Percentiles rank a stretch among this genome's conserved stretches.
Evolutionary conservation across 2,329 filamentous ascomycete genomes (phyloP).

Genomic region (Penicillium sp.): DNA sequence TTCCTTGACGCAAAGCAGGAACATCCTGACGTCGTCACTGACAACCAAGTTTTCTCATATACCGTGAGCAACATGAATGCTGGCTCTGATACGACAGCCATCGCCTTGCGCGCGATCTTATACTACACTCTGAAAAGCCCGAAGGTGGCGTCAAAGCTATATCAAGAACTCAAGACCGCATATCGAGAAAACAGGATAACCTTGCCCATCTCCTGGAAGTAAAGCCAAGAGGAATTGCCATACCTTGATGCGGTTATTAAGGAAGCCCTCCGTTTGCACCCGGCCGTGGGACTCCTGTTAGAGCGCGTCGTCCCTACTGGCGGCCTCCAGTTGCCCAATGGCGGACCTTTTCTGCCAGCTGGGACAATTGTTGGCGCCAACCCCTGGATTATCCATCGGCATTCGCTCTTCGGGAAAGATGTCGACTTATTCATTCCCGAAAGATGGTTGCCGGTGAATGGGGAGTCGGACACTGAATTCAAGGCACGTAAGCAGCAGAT

Average conservation of each 20-base stretch:
- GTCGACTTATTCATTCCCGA: constrained; percentile 21
- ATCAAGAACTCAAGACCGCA: constrained; percentile 46
- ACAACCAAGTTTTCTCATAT: constrained; percentile 27
- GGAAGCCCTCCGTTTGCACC: constrained; percentile 27
- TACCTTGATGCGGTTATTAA: constrained; percentile 31
- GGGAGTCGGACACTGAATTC: constrained; percentile 15
- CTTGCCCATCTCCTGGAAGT: constrained; percentile 22
- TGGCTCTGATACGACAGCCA: constrained; percentile 36
- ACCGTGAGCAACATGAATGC: constrained; percentile 30
- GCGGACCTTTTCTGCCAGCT: constrained; percentile 19
- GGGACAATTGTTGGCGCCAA: constrained; percentile 34
- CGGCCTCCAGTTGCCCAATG: constrained; percentile 21
- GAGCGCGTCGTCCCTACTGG: constrained; percentile 23
- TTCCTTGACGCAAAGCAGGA: constrained; percentile 28
- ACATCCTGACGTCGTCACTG: constrained; percentile 23
- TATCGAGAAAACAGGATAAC: constrained; percentile 11
- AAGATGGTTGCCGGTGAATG: constrained; percentile 20
- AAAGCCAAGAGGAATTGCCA: constrained; percentile 24
- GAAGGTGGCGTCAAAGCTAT: constrained; percentile 37
- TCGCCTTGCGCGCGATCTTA: constrained; percentile 30
- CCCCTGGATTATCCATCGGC: constrained; percentile 30
- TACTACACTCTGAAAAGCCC: constrained; percentile 31
- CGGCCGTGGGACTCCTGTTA: constrained; percentile 21
- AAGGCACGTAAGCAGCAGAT: constrained; percentile 17
- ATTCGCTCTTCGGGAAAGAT: constrained; percentile 21